Conservation (phyloP, 2,329 filamentous ascomycete species). For the Botrytis galanthina region DNA sequence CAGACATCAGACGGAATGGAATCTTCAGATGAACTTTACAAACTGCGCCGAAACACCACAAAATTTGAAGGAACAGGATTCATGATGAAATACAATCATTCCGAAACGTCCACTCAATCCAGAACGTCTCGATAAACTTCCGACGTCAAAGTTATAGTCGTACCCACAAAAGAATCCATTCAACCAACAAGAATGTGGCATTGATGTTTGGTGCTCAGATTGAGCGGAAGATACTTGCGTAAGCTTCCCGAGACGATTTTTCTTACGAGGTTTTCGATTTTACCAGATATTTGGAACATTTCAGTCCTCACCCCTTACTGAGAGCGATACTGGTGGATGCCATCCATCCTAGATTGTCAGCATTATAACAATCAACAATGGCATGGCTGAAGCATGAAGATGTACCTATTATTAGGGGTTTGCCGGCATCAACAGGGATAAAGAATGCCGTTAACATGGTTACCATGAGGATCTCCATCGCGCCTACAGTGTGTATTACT, state of each 20-base stretch:
- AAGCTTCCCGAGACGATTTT: neutral
- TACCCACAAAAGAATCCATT: neutral
- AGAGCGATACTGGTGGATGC: neutral
- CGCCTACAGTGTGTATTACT: slow-evolving; percentile 8
- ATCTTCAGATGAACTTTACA: neutral
- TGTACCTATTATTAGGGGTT: slow-evolving; percentile 14
- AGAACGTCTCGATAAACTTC: slow-evolving; percentile 3
- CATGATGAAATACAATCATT: neutral
- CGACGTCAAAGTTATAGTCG: neutral
- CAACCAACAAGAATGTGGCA: neutral
- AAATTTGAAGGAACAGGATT: slow-evolving; percentile 5
- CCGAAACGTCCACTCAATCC: neutral
- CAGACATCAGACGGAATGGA: neutral
- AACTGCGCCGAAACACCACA: neutral
- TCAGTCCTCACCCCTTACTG: neutral
- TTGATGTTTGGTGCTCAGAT: slow-evolving; percentile 11
- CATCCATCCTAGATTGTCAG: slow-evolving; percentile 1
- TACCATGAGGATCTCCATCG: slow-evolving; percentile 17
- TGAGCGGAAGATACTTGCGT: slow-evolving; percentile 2
- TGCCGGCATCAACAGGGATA: slow-evolving; percentile 16
- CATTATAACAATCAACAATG: neutral
- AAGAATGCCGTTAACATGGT: slow-evolving; percentile 19
- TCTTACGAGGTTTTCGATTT: neutral
- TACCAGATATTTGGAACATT: neutral
- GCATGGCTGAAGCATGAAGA: slow-evolving; percentile 4